phyloP scores from a whole-genome alignment of 768 basidiomycete species.

The Leccinum aurantiacum region DNA sequence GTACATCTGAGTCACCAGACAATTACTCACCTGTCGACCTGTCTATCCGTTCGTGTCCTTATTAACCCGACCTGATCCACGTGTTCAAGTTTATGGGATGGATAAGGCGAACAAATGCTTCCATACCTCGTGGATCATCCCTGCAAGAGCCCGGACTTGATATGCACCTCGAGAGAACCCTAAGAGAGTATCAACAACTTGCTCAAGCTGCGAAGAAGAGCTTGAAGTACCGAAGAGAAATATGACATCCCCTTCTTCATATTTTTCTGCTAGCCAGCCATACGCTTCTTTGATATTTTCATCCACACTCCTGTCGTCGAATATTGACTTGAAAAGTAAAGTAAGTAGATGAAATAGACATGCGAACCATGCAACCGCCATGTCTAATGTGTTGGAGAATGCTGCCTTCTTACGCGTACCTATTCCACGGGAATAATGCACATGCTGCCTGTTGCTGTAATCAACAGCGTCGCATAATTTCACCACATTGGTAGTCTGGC shows the following conservation, averaged over 20 bases:
- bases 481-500: neutral
- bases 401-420: slow-evolving; percentile 25
- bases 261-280: neutral
- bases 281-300: neutral
- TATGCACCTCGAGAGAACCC: neutral
- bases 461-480: slow-evolving; percentile 7
- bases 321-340: neutral
- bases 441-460: slow-evolving; percentile 17
- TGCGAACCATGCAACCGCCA: neutral
- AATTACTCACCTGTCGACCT: neutral
- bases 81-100: neutral
- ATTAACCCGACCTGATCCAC: neutral
- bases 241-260: neutral
- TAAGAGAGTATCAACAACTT: neutral
- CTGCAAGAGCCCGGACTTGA: neutral
- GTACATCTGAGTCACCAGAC: neutral
- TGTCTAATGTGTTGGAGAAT: slow-evolving; percentile 14
- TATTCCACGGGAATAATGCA: slow-evolving; percentile 37
- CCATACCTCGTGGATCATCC: neutral
- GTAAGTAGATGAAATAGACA: neutral
- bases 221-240: neutral
- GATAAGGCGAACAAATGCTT: neutral
- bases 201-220: neutral
- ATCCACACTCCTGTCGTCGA: neutral
- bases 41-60: neutral